Conservation (phyloP, 495 filamentous ascomycete genomes). For the Amorphotheca resinae region DNA sequence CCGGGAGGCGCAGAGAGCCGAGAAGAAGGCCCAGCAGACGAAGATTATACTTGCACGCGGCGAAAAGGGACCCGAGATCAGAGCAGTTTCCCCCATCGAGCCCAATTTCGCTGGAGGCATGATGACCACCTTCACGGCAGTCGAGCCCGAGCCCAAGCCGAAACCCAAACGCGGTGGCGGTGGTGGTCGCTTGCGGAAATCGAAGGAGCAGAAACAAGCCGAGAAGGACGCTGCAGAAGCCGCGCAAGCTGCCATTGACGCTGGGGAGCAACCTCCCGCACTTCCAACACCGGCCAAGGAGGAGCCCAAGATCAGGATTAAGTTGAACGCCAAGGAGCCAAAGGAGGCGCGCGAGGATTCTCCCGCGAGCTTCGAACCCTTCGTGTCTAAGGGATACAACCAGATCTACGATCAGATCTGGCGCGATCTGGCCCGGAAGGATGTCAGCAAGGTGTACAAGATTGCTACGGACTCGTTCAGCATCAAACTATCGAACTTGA, state of each 20-base stretch:
- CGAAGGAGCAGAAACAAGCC: constrained; percentile 92
- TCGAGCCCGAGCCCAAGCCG: constrained; percentile 46
- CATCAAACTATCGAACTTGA: constrained; percentile 80
- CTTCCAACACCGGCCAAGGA: constrained; percentile 50
- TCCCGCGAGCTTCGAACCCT: constrained; percentile 43
- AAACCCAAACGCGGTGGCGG: constrained; percentile 57
- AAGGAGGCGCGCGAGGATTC: constrained; percentile 43
- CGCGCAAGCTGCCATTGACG: constrained; percentile 72
- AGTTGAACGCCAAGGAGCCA: constrained; percentile 42
- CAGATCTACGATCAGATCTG: constrained; percentile 98
- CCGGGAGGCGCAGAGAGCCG: constrained; percentile 68
- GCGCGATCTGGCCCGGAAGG: constrained; percentile 86
- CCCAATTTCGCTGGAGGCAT: constrained; percentile 79
- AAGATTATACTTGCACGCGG: constrained; percentile 71
- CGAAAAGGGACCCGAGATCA: constrained; percentile 67
- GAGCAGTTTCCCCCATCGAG: constrained; percentile 61
- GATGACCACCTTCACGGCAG: constrained; percentile 67
- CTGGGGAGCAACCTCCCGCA: constrained; percentile 67
- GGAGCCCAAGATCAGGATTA: constrained; percentile 51
- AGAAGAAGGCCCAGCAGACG: constrained; percentile 79
- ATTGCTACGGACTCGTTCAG: constrained; percentile 70
- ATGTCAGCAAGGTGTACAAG: constrained; percentile 81
- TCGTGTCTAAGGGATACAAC: constrained; percentile 83
- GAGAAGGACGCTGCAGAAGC: constrained; percentile 89
- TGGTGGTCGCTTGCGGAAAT: constrained; percentile 66